These are phyloP conservation scores for Coemansia asiatica DNA, from an alignment of 192 early-diverging fungal genomes.

Conservation along the genomic window DNA sequence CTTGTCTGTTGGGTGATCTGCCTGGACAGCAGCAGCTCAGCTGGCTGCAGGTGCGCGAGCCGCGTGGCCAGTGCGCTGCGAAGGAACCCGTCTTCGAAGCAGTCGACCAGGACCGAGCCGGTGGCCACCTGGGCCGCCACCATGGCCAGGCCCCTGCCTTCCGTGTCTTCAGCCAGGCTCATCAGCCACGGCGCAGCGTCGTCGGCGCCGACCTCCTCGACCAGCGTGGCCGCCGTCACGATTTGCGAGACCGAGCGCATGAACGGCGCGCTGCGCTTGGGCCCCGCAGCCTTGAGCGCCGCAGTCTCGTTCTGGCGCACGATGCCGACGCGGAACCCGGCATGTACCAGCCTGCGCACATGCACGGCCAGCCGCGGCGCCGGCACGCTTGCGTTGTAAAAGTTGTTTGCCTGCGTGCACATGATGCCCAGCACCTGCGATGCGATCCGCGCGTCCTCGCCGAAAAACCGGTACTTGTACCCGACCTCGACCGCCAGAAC, in stretches of 20 bases:
- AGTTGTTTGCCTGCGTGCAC: constrained; percentile 74
- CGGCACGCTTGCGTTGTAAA: constrained; percentile 80
- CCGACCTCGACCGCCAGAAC: constrained; percentile 88
- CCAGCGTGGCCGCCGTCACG: constrained; percentile 84
- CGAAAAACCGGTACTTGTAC: constrained; percentile 94
- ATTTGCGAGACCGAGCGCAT: constrained; percentile 78
- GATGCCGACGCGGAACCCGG: constrained; percentile 85
- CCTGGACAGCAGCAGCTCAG: constrained; percentile 25
- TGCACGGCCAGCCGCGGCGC: constrained; percentile 76
- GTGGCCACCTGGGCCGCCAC: constrained; percentile 88
- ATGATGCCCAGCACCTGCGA: constrained; percentile 78
- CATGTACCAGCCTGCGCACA: constrained; percentile 74
- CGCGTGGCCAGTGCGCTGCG: constrained; percentile 45
- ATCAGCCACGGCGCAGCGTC: constrained; percentile 87
- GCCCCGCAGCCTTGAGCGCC: constrained; percentile 74
- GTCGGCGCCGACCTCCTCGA: constrained; percentile 77
- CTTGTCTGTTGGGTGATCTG: constrained; percentile 20
- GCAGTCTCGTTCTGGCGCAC: constrained; percentile 84
- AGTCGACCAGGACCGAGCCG: constrained; percentile 67
- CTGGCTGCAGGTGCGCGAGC: constrained; percentile 37
- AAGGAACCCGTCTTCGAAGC: constrained; percentile 29
- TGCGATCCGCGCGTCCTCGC: constrained; percentile 80
- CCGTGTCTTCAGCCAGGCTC: constrained; percentile 66
- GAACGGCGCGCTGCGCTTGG: constrained; percentile 75
- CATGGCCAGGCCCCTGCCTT: constrained; percentile 63